Evolutionary conservation across 306 rosid species (phyloP).

Genomic region (Inga leiocalycina): DNA sequence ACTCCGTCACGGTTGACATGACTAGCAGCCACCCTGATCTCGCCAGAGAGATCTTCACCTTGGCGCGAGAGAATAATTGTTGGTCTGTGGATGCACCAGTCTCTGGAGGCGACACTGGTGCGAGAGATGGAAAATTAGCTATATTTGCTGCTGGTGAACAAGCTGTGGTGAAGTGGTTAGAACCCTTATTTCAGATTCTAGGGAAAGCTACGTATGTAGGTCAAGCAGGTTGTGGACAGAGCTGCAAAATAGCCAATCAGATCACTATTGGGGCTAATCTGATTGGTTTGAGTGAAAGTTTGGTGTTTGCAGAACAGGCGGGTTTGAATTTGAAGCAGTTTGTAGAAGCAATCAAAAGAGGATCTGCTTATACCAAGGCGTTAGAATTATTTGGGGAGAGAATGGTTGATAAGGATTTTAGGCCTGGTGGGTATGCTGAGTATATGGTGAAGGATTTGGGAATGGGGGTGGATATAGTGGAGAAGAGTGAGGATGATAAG

Average conservation of each 20-base stretch:
- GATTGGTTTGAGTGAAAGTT: conserved; percentile 75
- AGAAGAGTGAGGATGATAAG: conserved; percentile 44
- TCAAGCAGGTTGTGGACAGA: conserved; percentile 70
- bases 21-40: conserved; percentile 84
- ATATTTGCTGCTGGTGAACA: conserved; percentile 71
- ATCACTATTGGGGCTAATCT: conserved; percentile 57
- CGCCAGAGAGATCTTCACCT: conserved; percentile 53
- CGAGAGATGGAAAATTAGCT: conserved; percentile 76
- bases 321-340: conserved; percentile 63
- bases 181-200: conserved; percentile 49
- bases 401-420: conserved; percentile 60
- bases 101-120: conserved; percentile 86
- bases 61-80: conserved; percentile 46
- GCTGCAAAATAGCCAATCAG: conserved; percentile 84
- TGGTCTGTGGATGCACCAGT: conserved; percentile 88
- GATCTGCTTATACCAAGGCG: conserved; percentile 66
- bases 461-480: conserved; percentile 72
- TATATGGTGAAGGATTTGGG: conserved; percentile 90
- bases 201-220: conserved; percentile 70
- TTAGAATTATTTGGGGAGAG: conserved; percentile 79
- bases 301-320: conserved; percentile 71
- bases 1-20: conserved; percentile 60
- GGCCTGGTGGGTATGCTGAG: conserved; percentile 72
- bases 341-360: conserved; percentile 56
- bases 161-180: conserved; percentile 60